phyloP scores from a whole-genome alignment of 2,329 filamentous ascomycete genomes.

The Cadophora sp. region DNA sequence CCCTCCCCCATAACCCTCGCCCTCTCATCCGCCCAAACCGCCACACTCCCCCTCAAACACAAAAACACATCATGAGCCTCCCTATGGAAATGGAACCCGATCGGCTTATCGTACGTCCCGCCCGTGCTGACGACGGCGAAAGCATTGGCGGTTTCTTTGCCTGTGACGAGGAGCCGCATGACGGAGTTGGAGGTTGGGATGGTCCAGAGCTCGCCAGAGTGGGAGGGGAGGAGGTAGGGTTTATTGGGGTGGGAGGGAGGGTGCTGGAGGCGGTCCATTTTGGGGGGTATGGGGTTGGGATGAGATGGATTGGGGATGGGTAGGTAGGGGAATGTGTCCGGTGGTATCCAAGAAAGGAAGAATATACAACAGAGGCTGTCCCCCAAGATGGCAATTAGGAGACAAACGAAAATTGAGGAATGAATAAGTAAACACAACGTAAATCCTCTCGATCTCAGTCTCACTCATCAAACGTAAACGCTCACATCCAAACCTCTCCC shows the following conservation, averaged over 20 bases:
- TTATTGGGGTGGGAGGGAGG: constrained; percentile 28
- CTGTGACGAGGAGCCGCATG: constrained; percentile 38
- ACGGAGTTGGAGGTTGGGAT: constrained; percentile 39
- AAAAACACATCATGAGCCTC: constrained; percentile 65
- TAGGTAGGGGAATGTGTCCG: not conserved
- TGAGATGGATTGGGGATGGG: not conserved
- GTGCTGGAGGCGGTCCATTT: constrained; percentile 16
- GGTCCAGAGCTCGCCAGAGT: constrained; percentile 38
- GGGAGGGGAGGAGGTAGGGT: constrained; percentile 36
- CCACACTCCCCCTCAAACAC: constrained; percentile 59
- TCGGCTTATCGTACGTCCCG: constrained; percentile 37
- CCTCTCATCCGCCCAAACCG: constrained; percentile 63
- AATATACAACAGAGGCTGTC: too few species aligned
- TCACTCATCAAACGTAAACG: too few species aligned
- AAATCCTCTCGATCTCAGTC: too few species aligned
- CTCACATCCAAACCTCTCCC: not conserved
- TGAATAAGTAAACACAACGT: too few species aligned
- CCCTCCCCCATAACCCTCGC: constrained; percentile 59
- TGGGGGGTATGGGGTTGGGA: not conserved
- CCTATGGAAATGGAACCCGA: constrained; percentile 62
- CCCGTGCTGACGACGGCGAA: constrained; percentile 40
- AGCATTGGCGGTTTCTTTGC: constrained; percentile 40
- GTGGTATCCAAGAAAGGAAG: too few species aligned
- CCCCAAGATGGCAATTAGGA: too few species aligned
- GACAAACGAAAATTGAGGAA: too few species aligned